Evolutionary conservation across 2,329 filamentous ascomycete genomes (phyloP).

Genomic region (Triangularia verruculosa): DNA sequence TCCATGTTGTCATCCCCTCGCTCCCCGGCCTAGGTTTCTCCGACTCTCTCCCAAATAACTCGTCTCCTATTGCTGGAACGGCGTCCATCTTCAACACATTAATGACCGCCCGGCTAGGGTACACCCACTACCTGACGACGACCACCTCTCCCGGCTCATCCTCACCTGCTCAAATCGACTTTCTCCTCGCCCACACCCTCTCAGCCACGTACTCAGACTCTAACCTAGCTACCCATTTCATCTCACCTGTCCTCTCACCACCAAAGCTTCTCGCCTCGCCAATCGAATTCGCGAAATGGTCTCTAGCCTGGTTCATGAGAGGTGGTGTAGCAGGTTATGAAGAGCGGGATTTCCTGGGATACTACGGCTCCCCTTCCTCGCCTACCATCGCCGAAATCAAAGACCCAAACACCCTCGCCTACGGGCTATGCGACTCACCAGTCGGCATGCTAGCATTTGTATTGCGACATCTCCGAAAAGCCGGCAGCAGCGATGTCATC

Average conservation of each 20-base stretch:
- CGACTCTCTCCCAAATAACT: conserved; percentile 53
- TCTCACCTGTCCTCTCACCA: conserved; percentile 52
- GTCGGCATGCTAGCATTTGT: conserved; percentile 56
- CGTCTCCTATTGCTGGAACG: conserved; percentile 49
- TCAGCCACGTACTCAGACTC: conserved; percentile 45
- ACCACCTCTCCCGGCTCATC: conserved; percentile 46
- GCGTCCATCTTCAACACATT: conserved; percentile 55
- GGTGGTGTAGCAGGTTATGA: conserved; percentile 55
- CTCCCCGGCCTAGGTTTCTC: conserved; percentile 67
- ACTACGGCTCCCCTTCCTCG: conserved; percentile 22
- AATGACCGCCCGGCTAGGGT: conserved; percentile 57
- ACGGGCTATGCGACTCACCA: conserved; percentile 61
- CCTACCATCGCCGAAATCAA: conserved; percentile 22
- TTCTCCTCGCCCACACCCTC: conserved; percentile 47
- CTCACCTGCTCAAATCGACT: conserved; percentile 47
- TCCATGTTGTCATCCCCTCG: conserved; percentile 65
- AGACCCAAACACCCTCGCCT: conserved; percentile 55
- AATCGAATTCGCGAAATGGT: conserved; percentile 54
- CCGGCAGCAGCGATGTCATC: conserved; percentile 37
- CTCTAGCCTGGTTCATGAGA: conserved; percentile 48
- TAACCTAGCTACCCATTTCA: conserved; percentile 59
- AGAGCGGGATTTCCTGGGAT: conserved; percentile 47
- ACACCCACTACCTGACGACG: conserved; percentile 55
- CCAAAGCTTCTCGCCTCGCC: conserved; percentile 47
- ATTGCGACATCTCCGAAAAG: conserved; percentile 41